These are phyloP conservation scores for Saccharomycopsis oosterbeekiorum DNA, from an alignment of 805 yeast species.

Conservation along the genomic window DNA sequence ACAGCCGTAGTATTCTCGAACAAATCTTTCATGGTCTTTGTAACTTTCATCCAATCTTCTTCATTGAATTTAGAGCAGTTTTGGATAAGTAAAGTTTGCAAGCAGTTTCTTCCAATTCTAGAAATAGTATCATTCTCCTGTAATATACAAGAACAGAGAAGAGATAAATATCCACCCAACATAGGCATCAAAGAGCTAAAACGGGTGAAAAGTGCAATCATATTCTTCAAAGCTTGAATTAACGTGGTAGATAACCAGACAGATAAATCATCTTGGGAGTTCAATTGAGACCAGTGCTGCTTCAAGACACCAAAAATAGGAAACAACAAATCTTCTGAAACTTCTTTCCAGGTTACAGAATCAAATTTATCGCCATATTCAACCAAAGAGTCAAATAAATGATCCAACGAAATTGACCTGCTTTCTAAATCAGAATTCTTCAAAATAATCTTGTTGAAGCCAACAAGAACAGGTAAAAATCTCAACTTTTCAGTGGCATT, in stretches of 20 bases:
- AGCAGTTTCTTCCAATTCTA: constrained; percentile 84
- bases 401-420: constrained; percentile 76
- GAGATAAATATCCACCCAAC: constrained; percentile 67
- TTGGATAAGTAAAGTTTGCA: constrained; percentile 67
- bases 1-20: constrained; percentile 79
- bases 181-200: constrained; percentile 66
- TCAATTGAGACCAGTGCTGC: constrained; percentile 60
- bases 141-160: constrained; percentile 80
- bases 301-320: constrained; percentile 82
- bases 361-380: constrained; percentile 73
- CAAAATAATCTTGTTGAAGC: constrained; percentile 85
- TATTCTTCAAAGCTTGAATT: constrained; percentile 86
- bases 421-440: constrained; percentile 91
- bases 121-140: constrained; percentile 97
- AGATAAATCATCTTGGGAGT: constrained; percentile 73
- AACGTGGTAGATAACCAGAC: constrained; percentile 96
- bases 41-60: constrained; percentile 68
- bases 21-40: constrained; percentile 52
- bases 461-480: constrained; percentile 78
- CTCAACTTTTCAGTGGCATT: constrained; percentile 25
- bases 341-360: constrained; percentile 68
- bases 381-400: constrained; percentile 70
- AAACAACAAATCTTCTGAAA: constrained; percentile 70
- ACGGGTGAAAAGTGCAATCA: constrained; percentile 73
- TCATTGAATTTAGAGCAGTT: constrained; percentile 56